Percentiles rank a stretch among this genome's conserved stretches.
These are phyloP conservation scores for Digitaria exilis DNA, from an alignment of 202 grass and related monocot genomes.

Conservation along the genomic window DNA sequence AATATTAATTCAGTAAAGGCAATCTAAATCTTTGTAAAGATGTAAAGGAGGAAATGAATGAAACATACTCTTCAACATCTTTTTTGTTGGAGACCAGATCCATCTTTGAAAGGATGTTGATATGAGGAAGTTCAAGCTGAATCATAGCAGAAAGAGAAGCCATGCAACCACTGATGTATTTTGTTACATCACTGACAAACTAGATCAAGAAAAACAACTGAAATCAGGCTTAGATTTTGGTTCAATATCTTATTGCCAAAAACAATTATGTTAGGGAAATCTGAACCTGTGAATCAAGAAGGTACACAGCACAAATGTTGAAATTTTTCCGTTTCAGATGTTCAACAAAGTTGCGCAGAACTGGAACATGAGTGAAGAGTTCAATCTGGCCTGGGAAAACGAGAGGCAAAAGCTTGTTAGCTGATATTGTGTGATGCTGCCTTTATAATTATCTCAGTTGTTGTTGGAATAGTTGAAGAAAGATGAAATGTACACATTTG, in stretches of 20 bases:
- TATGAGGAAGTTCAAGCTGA: constrained; percentile 96
- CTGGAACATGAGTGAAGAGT: constrained; percentile 93
- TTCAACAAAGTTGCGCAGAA: constrained; percentile 87
- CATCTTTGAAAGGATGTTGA: constrained; percentile 99
- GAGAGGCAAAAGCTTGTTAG: constrained; percentile 36
- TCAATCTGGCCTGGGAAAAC: constrained; percentile 93
- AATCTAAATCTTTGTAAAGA: constrained; percentile 18
- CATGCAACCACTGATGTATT: constrained; percentile 98
- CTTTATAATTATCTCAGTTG: constrained; percentile 4
- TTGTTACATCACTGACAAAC: constrained; percentile 94
- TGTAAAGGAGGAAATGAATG: not conserved
- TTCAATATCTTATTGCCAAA: not conserved
- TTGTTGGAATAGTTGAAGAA: not conserved
- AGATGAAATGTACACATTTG: not conserved
- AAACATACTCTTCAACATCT: constrained; percentile 81
- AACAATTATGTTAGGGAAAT: constrained; percentile 26
- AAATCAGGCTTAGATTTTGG: not conserved
- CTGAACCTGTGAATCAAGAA: constrained; percentile 93
- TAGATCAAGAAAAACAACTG: constrained; percentile 42
- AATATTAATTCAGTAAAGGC: not conserved
- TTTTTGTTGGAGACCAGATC: constrained; percentile 92
- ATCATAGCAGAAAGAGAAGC: constrained; percentile 97
- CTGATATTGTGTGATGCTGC: constrained; percentile 20
- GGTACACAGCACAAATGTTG: constrained; percentile 87
- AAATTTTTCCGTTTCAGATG: constrained; percentile 91